Base-by-base conservation (phyloP, 345 rosid genomes). In the Pistacia integerrima region DNA sequence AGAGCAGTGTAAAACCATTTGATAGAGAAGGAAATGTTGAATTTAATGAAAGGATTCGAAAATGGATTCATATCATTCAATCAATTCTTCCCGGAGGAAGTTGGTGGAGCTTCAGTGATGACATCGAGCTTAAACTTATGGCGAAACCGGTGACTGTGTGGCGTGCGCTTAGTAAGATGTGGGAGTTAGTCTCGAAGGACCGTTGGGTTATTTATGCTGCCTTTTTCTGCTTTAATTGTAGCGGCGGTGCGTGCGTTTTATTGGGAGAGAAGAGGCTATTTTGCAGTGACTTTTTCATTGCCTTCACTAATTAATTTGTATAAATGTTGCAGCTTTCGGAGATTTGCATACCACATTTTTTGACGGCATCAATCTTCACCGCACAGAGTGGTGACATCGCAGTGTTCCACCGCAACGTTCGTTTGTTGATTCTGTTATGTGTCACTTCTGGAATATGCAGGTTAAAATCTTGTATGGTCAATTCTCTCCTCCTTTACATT, bases 361-460 rank as follows among this genome's bases (percentile, higher is more conserved):
- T 96, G 88, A 96, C 99, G 22, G 97, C 99, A 62, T 92, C 99
- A 12, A 92, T 95, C 41, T 95, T 95, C 86, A 84, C 97, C 2
- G 97, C 98, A 48, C 93, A 93, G 79, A 90, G 88, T 70, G 83
- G 90, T 69, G 88, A 92, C 78, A 80, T 92, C 52, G 83, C 89
- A 52, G 89, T 91, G 75, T 95, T 95, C 84, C 97, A 75, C 77
- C 76, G 84, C 80, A 95, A 95, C 67, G 90, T 93, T 58, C 86
- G 85, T 59, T 85, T 87, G 63, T 81, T 95, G 90, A 73, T 93
- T 87, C 49, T 86, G 78, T 87, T 93, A 0, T 93, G 97, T 83
- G 78, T 91, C 77, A 72, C 84, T 52, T 91, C 93, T 8, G 99
- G 98, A 88, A 90, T 96, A 79, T 90, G 91, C 98, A 96, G 98